A percentile compares a stretch with the other conserved stretches of the same genome.
Evolutionary conservation across 116 monocot species (phyloP).

Genomic region (Posidonia oceanica): DNA sequence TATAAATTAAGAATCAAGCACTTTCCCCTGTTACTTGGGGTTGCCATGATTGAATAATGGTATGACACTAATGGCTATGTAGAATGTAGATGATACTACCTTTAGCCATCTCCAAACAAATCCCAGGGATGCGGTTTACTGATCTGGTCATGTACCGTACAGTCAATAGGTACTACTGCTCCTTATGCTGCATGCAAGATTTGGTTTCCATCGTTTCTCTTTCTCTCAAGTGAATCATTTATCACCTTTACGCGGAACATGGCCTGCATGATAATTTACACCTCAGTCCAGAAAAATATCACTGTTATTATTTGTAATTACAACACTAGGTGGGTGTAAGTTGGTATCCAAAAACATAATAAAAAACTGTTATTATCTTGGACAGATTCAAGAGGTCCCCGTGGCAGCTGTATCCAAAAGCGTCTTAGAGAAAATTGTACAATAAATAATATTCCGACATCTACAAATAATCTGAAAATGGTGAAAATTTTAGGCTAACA

Average conservation of each 20-base stretch:
- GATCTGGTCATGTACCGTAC: constrained; percentile 10
- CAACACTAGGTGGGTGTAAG: no score
- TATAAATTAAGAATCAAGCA: background rate
- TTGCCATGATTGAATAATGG: background rate
- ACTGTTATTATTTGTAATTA: no score
- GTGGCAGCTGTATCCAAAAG: no score
- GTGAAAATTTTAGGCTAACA: no score
- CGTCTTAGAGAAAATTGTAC: no score
- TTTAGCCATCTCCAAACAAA: background rate
- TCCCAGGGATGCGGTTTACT: background rate
- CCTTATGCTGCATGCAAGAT: constrained; percentile 34
- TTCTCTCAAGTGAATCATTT: constrained; percentile 22
- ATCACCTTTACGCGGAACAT: constrained; percentile 66
- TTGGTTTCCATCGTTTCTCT: constrained; percentile 13
- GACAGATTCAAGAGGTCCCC: no score
- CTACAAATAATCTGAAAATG: no score
- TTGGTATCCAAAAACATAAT: no score
- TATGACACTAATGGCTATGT: background rate
- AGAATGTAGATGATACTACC: background rate
- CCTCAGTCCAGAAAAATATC: background rate
- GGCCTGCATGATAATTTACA: constrained; percentile 21
- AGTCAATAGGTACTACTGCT: background rate
- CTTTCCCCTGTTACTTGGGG: background rate
- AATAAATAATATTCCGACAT: no score
- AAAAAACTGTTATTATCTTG: no score